Conservation (phyloP, 2,329 filamentous ascomycete species). For the Pyrenophora graminea region DNA sequence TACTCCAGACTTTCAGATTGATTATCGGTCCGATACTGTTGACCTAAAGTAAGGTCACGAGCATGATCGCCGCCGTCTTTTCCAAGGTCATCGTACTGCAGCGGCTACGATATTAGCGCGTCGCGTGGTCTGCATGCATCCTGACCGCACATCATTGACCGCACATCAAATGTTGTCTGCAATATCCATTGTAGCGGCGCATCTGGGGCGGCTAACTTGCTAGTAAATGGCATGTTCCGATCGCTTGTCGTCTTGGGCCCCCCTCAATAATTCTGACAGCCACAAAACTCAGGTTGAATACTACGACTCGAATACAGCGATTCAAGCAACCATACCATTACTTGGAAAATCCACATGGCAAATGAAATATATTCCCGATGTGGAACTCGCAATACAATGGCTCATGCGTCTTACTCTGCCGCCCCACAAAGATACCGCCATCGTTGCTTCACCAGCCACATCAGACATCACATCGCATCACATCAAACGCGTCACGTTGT, state of each 20-base stretch:
- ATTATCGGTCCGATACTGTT: not conserved
- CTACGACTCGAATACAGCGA: not conserved
- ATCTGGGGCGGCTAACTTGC: not conserved
- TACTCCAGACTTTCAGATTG: not conserved
- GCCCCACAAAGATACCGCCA: too few relatives aligned
- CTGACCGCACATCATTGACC: slow-evolving; percentile 1
- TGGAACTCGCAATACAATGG: not conserved
- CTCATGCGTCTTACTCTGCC: not conserved
- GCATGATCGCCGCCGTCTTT: not conserved
- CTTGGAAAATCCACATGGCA: not conserved
- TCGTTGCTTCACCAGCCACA: not conserved
- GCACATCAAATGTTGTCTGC: not conserved
- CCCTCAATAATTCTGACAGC: not conserved
- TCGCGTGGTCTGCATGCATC: not conserved
- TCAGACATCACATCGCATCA: not conserved
- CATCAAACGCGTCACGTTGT: not conserved
- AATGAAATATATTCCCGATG: not conserved
- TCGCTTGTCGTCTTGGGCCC: not conserved
- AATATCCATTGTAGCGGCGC: not conserved
- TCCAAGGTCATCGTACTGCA: not conserved
- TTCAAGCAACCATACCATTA: not conserved
- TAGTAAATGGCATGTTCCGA: not conserved
- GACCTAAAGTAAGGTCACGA: not conserved
- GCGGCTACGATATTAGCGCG: not conserved
- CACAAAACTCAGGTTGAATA: not conserved